Base-by-base conservation (phyloP, 2,329 filamentous ascomycete species). In the Sclerotiophoma versabilis region DNA sequence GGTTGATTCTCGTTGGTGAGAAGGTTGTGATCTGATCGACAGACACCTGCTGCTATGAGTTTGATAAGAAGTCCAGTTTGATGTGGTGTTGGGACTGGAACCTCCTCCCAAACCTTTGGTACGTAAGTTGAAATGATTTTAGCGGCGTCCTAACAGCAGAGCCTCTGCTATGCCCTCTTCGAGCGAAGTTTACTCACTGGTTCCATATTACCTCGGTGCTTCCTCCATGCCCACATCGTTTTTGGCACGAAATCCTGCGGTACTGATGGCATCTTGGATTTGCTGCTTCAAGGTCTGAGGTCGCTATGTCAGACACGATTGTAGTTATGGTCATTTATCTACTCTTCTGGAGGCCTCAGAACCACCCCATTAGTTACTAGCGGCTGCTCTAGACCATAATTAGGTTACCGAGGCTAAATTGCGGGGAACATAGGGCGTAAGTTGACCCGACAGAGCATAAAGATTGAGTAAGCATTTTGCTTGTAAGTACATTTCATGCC, bases 211-310 rank as follows among this genome's bases (percentile, higher is more conserved):
- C 63, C 60, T 36, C 51, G 30, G 32, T 65, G 63, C 37, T 65
- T 65, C 46, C 63, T 38, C 63, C 63, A 65, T 42, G 60, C 63
- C 26, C 47, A 53, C 63, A 65, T 65, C 15, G 46, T 61, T 12
- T 50, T 17, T 12, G 62, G 60, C 5, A 56, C 23, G 12, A 23
- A 3, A 2, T 49, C 44, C n/a, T 46, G 49, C 15, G 20, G 2
- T 14, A 14, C 14, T 30, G 46, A n/a, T 11, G 2, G n/a, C 46
- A 41, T 49, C 4, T 41, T 34, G 46, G 19, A 3, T 6, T 23
- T 5, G 19, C 20, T 33, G 5, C 17, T 5, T 43, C 6, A 3
- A 14, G 7, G 17, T 23, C 4, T 17, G 9, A 10, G 23, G 15
- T 7, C n/a, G 15, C 26, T 43, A 11, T 32, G 5, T 19, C 12